Evolutionary conservation across 225 moss, liverwort and hornwort genomes (phyloP), one percentile per base, ranked within the genome.

Genomic region (Bryum argenteum): DNA sequence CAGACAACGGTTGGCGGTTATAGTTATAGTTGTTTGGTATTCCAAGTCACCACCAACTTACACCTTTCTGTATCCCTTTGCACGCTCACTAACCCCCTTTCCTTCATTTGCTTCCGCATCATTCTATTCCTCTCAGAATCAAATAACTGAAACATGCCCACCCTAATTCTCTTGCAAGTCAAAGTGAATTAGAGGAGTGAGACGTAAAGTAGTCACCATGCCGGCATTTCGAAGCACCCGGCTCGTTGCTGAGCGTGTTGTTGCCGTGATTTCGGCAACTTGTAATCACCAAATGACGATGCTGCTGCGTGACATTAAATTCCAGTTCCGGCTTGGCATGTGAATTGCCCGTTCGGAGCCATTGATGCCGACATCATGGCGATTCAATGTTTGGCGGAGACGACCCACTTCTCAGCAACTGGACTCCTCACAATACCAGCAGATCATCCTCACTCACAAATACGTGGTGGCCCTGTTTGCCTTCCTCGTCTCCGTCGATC

Each of bases 381-480:
- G 82, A 33, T 86, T 79, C 74, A 77, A 67, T 58, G 66, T 71
- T 17, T 80, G 86, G 77, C 68, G 77, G 55, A 74, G 80, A 63
- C 80, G 74, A 45, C 71, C 77, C 20, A 39, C 71, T 7, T 74
- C 82, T 22, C 82, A 82, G 43, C 84, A 81, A 74, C 71, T 79
- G 6, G 84, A 84, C 62, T 82, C 81, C 22, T 79, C 84, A 47
- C 87, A 82, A 23, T 88, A 84, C 17, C 87, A 88, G 71, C 87
- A 84, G 71, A 82, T 88, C 58, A 88, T 88, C 60, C 83, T 88
- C 68, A 88, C 87, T 9, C 84, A 88, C 87, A 88, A 88, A 88
- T 84, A 88, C 65, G 87, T 88, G 53, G 87, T 88, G 71, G 84
- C 87, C 13, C 74, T 88, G 20, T 88, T 88, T 33, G 87, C 87